A percentile compares a stretch with the other conserved stretches of the same genome.
Evolutionary conservation across 345 rosid genomes (phyloP).

Genomic region (Reutealis trisperma): DNA sequence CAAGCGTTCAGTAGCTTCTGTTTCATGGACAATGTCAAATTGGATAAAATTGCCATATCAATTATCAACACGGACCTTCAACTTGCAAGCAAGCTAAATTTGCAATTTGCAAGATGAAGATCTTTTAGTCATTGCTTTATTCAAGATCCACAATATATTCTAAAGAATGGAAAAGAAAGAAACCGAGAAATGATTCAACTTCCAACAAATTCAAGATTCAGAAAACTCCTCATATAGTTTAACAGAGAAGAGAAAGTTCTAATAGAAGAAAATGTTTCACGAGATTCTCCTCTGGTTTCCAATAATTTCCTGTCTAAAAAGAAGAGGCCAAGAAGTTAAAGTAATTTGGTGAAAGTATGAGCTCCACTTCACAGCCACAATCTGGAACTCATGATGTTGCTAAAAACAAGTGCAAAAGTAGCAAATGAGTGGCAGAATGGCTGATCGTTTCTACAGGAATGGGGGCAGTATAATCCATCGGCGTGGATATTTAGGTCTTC

Average conservation of each 20-base stretch:
- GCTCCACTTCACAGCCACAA: constrained; percentile 14
- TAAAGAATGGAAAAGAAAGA: not conserved
- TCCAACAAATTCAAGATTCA: not conserved
- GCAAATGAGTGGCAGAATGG: not conserved
- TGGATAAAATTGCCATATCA: not conserved
- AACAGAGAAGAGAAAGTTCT: not conserved
- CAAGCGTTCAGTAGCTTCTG: not conserved
- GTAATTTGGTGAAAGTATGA: not conserved
- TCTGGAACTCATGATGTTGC: not conserved
- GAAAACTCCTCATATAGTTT: not conserved
- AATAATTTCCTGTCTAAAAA: constrained; percentile 18
- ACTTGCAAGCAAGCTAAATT: too few species aligned
- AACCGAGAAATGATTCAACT: not conserved
- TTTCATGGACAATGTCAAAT: not conserved
- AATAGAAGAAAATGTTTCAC: not conserved
- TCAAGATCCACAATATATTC: constrained; percentile 4
- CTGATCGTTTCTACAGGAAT: constrained; percentile 52
- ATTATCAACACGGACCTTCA: not conserved
- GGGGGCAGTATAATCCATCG: constrained; percentile 97
- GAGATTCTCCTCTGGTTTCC: constrained; percentile 5
- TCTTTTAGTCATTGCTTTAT: not conserved
- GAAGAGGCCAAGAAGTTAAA: constrained; percentile 1
- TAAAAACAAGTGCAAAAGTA: constrained; percentile 3
- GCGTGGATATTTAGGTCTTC: constrained; percentile 84
- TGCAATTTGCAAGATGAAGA: not conserved